Base-by-base conservation (phyloP, 2,329 filamentous ascomycete species). In the Pyrenophora graminea region DNA sequence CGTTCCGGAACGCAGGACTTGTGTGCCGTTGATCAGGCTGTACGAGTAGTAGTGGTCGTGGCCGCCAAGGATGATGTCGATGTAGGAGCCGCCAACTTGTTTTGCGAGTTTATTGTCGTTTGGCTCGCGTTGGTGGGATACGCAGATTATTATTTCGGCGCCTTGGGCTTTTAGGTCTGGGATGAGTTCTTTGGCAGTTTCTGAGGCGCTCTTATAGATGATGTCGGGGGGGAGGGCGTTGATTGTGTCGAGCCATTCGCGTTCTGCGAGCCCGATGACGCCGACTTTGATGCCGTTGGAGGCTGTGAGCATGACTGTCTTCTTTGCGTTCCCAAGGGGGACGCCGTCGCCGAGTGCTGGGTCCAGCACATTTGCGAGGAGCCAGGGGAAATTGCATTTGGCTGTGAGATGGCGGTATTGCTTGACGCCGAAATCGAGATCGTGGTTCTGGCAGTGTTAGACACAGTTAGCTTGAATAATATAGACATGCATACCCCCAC, bases 11-110 rank as follows among this genome's bases (percentile, higher is more conserved):
- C 92, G 84, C n/a, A 97, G 77, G 2, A 96, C 84, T 64, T 96
- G 91, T 0, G 85, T 89, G 7, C 87, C 87, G 54, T 92, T 91
- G 70, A 94, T 82, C 48, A 91, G 67, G 47, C 80, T 83, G 73
- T 96, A 90, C 13, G 81, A 82, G 69, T 96, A 96, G 74, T 88
- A 94, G 69, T 97, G 92, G 63, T 96, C 92, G 66, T 96, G 91
- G 0, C 91, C 91, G 41, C 91, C 91, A 0, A 96, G 80, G 38
- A 97, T 88, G 31, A 96, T 84, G 69, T 97, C 92, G 17, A 96
- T 85, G 46, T 89, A 73, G 0, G 89, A 90, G 3, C 84, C 81
- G 0, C 89, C 78, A 1, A 80, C 82, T 56, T 89, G 86, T 53
- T 85, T 79, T 0, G 92, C 91, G 4, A 97, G 78, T 74, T 95